Evolutionary conservation across 2,329 filamentous ascomycete species (phyloP).

Genomic region (Aspergillus fischeri): DNA sequence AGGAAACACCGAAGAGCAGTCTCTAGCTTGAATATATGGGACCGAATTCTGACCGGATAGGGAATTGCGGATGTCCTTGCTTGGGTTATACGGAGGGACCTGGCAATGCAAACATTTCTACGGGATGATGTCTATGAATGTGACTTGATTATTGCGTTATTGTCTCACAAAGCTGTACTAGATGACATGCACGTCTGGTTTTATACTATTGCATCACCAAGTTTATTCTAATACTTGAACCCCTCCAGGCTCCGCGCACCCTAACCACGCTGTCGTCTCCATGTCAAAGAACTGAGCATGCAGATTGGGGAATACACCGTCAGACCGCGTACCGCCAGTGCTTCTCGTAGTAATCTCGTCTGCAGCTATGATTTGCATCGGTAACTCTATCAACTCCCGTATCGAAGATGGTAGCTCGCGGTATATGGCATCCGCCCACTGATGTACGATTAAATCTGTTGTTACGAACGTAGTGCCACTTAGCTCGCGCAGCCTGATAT

Average conservation of each 20-base stretch:
- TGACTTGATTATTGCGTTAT: background rate
- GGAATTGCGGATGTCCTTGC: no score
- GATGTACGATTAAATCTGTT: conserved; percentile 23
- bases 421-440: conserved; percentile 40
- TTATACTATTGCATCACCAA: background rate
- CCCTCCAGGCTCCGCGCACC: background rate
- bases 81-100: background rate
- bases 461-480: conserved; percentile 1
- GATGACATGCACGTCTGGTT: background rate
- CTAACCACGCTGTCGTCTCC: background rate
- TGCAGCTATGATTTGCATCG: conserved; percentile 3
- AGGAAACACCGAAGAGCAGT: background rate
- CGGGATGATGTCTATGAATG: background rate
- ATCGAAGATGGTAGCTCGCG: conserved; percentile 29
- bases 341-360: background rate
- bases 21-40: background rate
- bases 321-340: background rate
- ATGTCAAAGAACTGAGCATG: background rate
- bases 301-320: background rate
- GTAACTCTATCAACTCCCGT: conserved; percentile 32
- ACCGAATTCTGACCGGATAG: no score
- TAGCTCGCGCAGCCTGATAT: conserved; percentile 2
- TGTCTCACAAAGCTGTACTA: background rate
- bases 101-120: no score
- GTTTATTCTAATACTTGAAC: background rate